A percentile compares a stretch with the other conserved stretches of the same genome.
Conservation (phyloP, 2,329 filamentous ascomycete genomes). For the Trichoderma afroharzianum region DNA sequence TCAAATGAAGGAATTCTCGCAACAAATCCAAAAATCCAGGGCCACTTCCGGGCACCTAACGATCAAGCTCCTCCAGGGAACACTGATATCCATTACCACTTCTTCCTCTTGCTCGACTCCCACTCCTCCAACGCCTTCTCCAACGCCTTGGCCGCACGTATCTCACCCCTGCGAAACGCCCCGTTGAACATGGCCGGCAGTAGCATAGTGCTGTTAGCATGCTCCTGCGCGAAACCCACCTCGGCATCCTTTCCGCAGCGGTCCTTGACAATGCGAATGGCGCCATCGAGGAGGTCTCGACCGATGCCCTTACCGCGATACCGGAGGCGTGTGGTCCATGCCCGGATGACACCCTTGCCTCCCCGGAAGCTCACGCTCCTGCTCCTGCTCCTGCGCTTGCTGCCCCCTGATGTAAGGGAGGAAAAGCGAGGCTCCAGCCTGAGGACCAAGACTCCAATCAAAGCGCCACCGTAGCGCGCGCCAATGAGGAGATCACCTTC, state of each 20-base stretch:
- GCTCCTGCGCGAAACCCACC: slow-evolving; percentile 69
- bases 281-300: slow-evolving; percentile 67
- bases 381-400: slow-evolving; percentile 38
- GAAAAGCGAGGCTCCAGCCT: slow-evolving; percentile 51
- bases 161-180: slow-evolving; percentile 56
- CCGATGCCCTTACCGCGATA: slow-evolving; percentile 73
- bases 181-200: slow-evolving; percentile 62
- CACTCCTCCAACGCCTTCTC: slow-evolving; percentile 49
- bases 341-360: slow-evolving; percentile 68
- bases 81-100: slow-evolving; percentile 34
- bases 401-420: slow-evolving; percentile 23
- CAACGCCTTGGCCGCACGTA: slow-evolving; percentile 51
- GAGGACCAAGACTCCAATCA: slow-evolving; percentile 70
- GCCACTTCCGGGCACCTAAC: background rate
- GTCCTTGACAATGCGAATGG: slow-evolving; percentile 63
- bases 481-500: slow-evolving; percentile 59
- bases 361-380: slow-evolving; percentile 45
- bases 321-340: slow-evolving; percentile 72
- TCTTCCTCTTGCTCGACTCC: slow-evolving; percentile 46
- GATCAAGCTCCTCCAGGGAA: background rate
- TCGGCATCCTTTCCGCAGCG: slow-evolving; percentile 64
- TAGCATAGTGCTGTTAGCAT: slow-evolving; percentile 68
- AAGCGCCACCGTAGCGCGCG: slow-evolving; percentile 61
- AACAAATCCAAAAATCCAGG: slow-evolving; percentile 8
- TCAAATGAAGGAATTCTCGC: slow-evolving; percentile 21